These are phyloP conservation scores for Acrocalymma vagum DNA, from an alignment of 2,329 filamentous ascomycete species.

Conservation along the genomic window DNA sequence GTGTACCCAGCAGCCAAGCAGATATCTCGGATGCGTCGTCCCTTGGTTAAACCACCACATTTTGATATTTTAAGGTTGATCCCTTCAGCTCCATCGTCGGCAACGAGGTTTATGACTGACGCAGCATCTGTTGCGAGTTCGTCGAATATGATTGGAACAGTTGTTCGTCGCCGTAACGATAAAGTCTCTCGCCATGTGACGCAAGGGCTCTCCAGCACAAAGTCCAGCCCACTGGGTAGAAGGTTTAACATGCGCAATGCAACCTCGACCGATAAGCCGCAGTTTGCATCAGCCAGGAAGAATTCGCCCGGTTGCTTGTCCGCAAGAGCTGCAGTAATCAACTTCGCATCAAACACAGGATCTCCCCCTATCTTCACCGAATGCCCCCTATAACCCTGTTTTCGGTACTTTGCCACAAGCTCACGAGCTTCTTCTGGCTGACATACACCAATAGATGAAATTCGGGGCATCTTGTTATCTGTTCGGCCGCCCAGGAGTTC, in stretches of 20 bases:
- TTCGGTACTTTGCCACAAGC: background rate
- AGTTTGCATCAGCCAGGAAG: conserved; percentile 6
- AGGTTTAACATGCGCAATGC: conserved; percentile 29
- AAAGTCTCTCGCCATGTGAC: conserved; percentile 27
- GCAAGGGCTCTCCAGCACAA: conserved; percentile 32
- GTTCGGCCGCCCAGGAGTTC: conserved; percentile 34
- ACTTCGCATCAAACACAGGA: conserved; percentile 1
- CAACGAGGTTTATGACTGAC: conserved; percentile 22
- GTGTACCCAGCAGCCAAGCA: conserved; percentile 18
- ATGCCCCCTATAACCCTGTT: conserved; percentile 3
- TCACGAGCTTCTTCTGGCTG: conserved; percentile 1
- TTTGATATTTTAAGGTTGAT: conserved; percentile 34
- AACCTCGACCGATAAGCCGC: conserved; percentile 20
- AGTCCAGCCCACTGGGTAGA: conserved; percentile 28
- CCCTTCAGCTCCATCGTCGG: conserved; percentile 33
- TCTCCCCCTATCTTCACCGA: conserved; percentile 2
- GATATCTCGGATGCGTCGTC: conserved; percentile 27
- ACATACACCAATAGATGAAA: conserved; percentile 1
- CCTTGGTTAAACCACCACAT: conserved; percentile 13
- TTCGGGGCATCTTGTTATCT: conserved; percentile 11
- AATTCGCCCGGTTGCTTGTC: conserved; percentile 6
- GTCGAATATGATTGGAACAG: conserved; percentile 31
- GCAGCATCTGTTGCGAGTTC: conserved; percentile 27
- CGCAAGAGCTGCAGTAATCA: conserved; percentile 2
- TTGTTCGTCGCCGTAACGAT: conserved; percentile 25